A percentile compares a stretch with the other conserved stretches of the same genome.
phyloP scores from a whole-genome alignment of 768 basidiomycete genomes.

The Hericium erinaceus region DNA sequence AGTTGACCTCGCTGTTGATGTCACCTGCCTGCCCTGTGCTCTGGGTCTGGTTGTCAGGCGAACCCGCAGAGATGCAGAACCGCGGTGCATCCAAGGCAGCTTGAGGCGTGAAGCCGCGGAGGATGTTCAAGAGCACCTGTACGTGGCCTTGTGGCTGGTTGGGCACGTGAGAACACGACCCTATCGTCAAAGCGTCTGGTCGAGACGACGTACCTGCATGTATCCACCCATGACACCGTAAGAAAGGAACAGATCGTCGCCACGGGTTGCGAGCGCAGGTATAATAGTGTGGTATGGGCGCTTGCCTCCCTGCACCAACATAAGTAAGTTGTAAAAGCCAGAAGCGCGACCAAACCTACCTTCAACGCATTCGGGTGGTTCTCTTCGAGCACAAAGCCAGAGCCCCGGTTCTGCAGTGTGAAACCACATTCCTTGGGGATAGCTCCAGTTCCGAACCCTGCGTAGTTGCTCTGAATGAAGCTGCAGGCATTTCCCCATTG shows the following conservation, averaged over 20 bases:
- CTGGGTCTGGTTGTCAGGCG: slow-evolving; percentile 46
- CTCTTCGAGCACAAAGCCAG: slow-evolving; percentile 70
- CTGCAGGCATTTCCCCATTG: slow-evolving; percentile 89
- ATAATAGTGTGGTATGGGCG: slow-evolving; percentile 92
- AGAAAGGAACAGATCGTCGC: slow-evolving; percentile 75
- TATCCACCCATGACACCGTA: slow-evolving; percentile 91
- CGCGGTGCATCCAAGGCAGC: slow-evolving; percentile 90
- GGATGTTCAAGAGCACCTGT: slow-evolving; percentile 85
- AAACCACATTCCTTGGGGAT: slow-evolving; percentile 94
- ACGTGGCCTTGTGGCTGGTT: slow-evolving; percentile 93
- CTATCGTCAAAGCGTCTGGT: neutral
- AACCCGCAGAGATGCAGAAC: slow-evolving; percentile 89
- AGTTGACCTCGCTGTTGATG: slow-evolving; percentile 74
- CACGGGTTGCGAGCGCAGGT: slow-evolving; percentile 74
- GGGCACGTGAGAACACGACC: neutral
- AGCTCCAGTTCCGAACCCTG: slow-evolving; percentile 91
- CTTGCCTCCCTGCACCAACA: slow-evolving; percentile 55
- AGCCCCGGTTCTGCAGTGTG: slow-evolving; percentile 90
- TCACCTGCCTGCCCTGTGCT: slow-evolving; percentile 47
- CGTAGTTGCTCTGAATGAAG: slow-evolving; percentile 83
- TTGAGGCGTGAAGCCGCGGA: slow-evolving; percentile 82
- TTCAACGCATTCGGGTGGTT: slow-evolving; percentile 80
- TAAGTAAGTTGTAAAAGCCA: neutral
- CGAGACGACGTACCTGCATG: slow-evolving; percentile 52
- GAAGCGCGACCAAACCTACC: slow-evolving; percentile 29